These are phyloP conservation scores for Diaporthe sp. DNA, from an alignment of 2,329 filamentous ascomycete genomes.

Conservation along the genomic window DNA sequence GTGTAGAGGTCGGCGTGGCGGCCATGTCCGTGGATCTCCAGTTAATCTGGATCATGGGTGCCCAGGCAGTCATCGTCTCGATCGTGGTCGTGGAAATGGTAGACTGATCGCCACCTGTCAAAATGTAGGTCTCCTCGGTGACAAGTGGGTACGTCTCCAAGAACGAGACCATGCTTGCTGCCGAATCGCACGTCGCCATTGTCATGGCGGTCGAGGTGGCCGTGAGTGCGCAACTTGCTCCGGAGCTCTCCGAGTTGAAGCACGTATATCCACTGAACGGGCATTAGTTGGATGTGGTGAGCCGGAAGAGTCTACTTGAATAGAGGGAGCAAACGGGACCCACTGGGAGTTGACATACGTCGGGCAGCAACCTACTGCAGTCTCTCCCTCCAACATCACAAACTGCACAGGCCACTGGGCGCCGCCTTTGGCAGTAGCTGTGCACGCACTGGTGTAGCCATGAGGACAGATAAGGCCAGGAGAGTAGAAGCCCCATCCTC, in stretches of 20 bases:
- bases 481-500: conserved; percentile 21
- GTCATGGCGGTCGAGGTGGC: background rate
- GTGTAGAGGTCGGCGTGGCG: background rate
- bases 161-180: background rate
- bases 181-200: background rate
- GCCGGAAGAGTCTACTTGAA: background rate
- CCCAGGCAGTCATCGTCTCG: background rate
- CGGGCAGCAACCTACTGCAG: conserved; percentile 8
- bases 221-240: background rate
- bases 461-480: conserved; percentile 12
- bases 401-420: conserved; percentile 19
- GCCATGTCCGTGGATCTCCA: conserved; percentile 3
- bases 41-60: conserved; percentile 30
- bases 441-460: conserved; percentile 4
- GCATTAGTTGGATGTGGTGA: too few relatives aligned
- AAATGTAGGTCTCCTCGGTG: background rate
- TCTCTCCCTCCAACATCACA: conserved; percentile 1
- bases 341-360: background rate
- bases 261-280: background rate
- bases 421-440: background rate
- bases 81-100: conserved; percentile 11
- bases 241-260: background rate
- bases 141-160: background rate
- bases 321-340: background rate
- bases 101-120: background rate